Base-by-base conservation (phyloP, 2,329 filamentous ascomycete species). In the Colletotrichum shisoi region DNA sequence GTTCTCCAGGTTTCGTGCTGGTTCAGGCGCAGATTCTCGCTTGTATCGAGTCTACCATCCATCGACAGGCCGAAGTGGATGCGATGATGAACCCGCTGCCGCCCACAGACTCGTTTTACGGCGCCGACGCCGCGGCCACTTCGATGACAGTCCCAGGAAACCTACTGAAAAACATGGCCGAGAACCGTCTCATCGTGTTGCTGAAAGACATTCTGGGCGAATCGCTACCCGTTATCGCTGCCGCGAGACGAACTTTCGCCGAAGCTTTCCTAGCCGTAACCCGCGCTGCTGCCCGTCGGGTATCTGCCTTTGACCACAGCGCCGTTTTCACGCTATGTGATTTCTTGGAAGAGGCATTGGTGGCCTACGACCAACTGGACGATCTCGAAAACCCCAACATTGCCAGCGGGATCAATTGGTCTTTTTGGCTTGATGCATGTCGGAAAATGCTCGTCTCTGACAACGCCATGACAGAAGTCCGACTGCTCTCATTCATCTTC, bases 241-340 rank as follows among this genome's bases (percentile, higher is more conserved):
- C 76, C 15, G 82, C 83, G 6, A 87, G 89, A 60, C 84, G 90
- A 62, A 85, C 92, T 0, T 96, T 95, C 76, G 91, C 91, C 3
- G 86, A 91, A 71, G 85, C 90, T 0, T 94, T 96, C 76, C 88
- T 89, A 73, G 81, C 83, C 31, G 80, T 96, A 34, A 83, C 95
- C 74, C 93, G 91, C 75, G 88, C 90, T 0, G 87, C 90, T 2
- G 89, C 92, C 1, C 87, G 89, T 71, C 88, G 87, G 71, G 94
- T 91, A 0, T 94, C 92, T 0, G 83, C 92, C 62, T 96, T 90
- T 75, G 90, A 96, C 75, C 91, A 93, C 74, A 88, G 88, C 70
- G 91, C 92, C 19, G 96, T 93, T 76, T 95, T 95, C 75, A 91
- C 92, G 11, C 82, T 97, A n/a, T 94, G 93, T 74, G 94, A 97